Conservation (phyloP, 305 asterid species). For the Lippia alba region DNA sequence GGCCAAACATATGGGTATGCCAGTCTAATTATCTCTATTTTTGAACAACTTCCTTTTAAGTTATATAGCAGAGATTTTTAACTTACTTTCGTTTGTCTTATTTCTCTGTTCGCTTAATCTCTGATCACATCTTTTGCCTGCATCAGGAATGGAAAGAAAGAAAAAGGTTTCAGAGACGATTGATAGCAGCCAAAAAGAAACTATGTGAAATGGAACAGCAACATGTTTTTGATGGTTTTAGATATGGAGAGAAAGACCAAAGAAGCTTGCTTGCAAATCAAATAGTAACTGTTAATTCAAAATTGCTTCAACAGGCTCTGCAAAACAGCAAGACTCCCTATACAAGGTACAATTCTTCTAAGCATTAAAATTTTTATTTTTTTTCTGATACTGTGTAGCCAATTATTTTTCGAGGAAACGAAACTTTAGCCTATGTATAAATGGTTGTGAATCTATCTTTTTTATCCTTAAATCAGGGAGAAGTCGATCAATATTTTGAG, state of each 20-base stretch:
- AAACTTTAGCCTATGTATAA: neutral
- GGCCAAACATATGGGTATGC: neutral
- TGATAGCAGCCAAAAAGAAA: slow-evolving; percentile 91
- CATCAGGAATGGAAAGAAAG: slow-evolving; percentile 93
- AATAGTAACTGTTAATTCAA: slow-evolving; percentile 75
- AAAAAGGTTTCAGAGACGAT: slow-evolving; percentile 74
- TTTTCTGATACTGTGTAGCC: neutral
- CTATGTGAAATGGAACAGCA: slow-evolving; percentile 85
- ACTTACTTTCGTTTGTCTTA: slow-evolving; percentile 17
- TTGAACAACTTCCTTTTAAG: no score
- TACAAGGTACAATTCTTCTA: slow-evolving; percentile 54
- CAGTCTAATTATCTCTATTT: no score
- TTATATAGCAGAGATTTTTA: neutral
- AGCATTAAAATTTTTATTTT: slow-evolving; percentile 1
- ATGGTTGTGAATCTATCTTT: slow-evolving; percentile 26
- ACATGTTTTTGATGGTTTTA: slow-evolving; percentile 87
- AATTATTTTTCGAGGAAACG: neutral
- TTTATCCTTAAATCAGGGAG: slow-evolving; percentile 45
- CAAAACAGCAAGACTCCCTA: slow-evolving; percentile 45
- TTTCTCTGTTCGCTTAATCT: slow-evolving; percentile 24
- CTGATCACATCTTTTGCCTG: slow-evolving; percentile 34
- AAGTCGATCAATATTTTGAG: slow-evolving; percentile 48
- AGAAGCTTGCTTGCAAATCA: slow-evolving; percentile 75
- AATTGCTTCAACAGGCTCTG: slow-evolving; percentile 73
- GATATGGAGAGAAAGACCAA: slow-evolving; percentile 80